Evolutionary conservation across 1,284 basidiomycete genomes (phyloP).

Genomic region (Ceratorhiza oryzae-sativae): DNA sequence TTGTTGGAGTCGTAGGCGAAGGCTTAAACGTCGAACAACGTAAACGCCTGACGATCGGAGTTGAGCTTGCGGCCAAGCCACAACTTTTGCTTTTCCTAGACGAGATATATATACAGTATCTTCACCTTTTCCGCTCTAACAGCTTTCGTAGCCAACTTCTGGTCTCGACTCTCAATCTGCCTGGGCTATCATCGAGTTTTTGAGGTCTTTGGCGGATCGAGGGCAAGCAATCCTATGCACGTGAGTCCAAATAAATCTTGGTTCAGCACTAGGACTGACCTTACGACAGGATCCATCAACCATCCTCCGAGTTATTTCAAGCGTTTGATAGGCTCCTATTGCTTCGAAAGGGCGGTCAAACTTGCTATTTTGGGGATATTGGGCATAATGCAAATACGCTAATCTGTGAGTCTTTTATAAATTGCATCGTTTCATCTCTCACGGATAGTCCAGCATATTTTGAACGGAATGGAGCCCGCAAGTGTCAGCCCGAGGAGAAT

Average conservation of each 20-base stretch:
- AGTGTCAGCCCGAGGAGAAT: too few species aligned
- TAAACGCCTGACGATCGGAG: constrained; percentile 70
- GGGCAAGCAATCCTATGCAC: constrained; percentile 68
- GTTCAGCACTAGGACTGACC: constrained; percentile 44
- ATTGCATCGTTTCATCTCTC: too few species aligned
- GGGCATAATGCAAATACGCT: constrained; percentile 78
- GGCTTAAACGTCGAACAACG: constrained; percentile 69
- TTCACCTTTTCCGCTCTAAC: not conserved
- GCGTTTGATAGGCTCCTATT: too few species aligned
- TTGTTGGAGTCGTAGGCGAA: constrained; percentile 54
- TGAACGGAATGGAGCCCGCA: too few species aligned
- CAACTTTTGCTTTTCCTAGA: constrained; percentile 59
- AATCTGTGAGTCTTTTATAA: too few species aligned
- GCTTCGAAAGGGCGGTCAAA: too few species aligned
- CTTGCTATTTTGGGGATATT: constrained; percentile 66
- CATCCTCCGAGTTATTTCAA: too few species aligned
- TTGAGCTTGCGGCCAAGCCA: constrained; percentile 65
- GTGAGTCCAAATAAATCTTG: constrained; percentile 56
- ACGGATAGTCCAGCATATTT: too few species aligned
- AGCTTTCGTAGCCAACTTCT: constrained; percentile 51
- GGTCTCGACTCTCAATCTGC: constrained; percentile 64
- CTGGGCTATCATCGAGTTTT: constrained; percentile 60
- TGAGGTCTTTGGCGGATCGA: constrained; percentile 72
- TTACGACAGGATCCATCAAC: too few species aligned
- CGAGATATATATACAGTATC: constrained; percentile 48